A percentile compares a stretch with the other conserved stretches of the same genome.
Conservation (phyloP, 2,329 filamentous ascomycete genomes). For the Atkinsonella hypoxylon region DNA sequence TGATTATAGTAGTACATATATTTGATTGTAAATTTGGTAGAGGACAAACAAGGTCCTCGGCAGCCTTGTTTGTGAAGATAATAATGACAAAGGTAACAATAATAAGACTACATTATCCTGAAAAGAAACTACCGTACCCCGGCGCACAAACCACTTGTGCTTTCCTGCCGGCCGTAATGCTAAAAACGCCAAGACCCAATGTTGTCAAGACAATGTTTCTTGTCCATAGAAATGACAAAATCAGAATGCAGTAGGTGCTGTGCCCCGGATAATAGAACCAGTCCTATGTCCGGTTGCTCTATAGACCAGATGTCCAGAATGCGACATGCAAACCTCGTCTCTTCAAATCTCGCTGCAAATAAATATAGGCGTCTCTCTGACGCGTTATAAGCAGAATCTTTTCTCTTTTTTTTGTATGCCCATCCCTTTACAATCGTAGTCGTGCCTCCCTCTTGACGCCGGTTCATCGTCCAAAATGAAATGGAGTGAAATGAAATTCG, state of each 20-base stretch:
- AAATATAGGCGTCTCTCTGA: not conserved
- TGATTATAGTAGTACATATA: not conserved
- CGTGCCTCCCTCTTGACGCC: not conserved
- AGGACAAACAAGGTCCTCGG: not conserved
- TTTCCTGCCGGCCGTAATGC: conserved; percentile 5
- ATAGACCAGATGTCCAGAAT: not conserved
- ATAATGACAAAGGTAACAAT: conserved; percentile 3
- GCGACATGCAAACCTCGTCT: not conserved
- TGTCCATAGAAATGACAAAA: conserved; percentile 1
- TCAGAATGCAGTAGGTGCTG: not conserved
- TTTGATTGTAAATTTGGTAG: not conserved
- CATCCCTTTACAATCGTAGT: not conserved
- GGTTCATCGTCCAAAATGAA: conserved; percentile 2
- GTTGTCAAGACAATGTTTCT: conserved; percentile 5
- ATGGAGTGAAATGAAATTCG: conserved; percentile 5
- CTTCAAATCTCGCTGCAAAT: not conserved
- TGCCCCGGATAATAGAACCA: not conserved
- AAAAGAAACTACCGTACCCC: conserved; percentile 1
- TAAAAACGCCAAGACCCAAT: conserved; percentile 10
- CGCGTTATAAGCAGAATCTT: not conserved
- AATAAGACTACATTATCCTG: conserved; percentile 8
- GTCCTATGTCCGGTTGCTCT: not conserved
- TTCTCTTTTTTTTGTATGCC: not conserved
- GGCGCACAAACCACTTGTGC: not conserved
- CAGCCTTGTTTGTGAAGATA: not conserved